Base-by-base conservation (phyloP, 2,329 filamentous ascomycete species). In the Arthroderma uncinatum region DNA sequence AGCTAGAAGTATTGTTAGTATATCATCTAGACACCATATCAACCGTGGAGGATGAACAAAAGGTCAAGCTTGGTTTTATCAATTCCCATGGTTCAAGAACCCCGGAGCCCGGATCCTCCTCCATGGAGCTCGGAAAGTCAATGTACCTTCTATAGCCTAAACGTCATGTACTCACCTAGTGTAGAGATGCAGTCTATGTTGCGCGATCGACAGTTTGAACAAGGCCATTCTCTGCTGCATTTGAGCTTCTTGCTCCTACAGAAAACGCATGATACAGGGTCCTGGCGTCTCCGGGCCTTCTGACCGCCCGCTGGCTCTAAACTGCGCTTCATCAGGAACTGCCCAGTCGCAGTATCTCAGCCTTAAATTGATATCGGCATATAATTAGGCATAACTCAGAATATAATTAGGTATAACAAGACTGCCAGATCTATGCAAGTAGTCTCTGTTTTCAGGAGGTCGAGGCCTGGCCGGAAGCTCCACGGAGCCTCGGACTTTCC, bases 181-280 rank as follows among this genome's bases (percentile, higher is more conserved):
- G 54, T 34, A 56, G 54, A 36, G 28, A 56, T 25, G 36, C 23
- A 54, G n/a, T 25, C 34, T 28, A 39, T 53, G 2, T 23, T 53
- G 21, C 48, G 34, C 10, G 23, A 23, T 19, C 40, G 40, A 61
- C 79, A 81, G 59, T 74, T 75, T 33, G 73, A 73, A 62, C 79
- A 81, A 10, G 79, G 79, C 12, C 72, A 67, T 48, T 73, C 73
- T 2, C 78, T 74, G 63, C 80, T 75, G 64, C 79, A 81, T 69
- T 79, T 81, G 37, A 81, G 75, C 71, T 80, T 73, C 61, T 71
- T 70, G 60, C 64, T 63, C 2, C 71, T 65, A 55, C 72, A 74
- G 7, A 66, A 71, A 10, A 68, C 67, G 53, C 71, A 74, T 0
- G 72, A 74, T 1, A 74, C 70, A 0, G 72, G 71, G 14, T 53